phyloP scores from a whole-genome alignment of 495 filamentous ascomycete genomes.

The Penicillium macrosclerotiorum region DNA sequence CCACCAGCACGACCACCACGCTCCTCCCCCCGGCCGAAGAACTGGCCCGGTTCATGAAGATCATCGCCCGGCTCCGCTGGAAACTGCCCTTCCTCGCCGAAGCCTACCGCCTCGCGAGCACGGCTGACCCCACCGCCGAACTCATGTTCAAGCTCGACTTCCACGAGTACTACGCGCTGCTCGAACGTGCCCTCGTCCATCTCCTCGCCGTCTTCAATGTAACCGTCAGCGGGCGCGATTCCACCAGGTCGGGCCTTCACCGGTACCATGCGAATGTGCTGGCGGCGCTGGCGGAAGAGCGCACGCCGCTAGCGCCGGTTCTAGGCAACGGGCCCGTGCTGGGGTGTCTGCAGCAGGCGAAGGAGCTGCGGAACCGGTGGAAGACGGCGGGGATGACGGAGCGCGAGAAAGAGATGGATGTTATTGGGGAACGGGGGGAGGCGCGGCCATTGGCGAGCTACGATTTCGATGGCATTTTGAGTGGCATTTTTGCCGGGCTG shows the following conservation, averaged over 20 bases:
- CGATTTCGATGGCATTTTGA: constrained; percentile 54
- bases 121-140: constrained; percentile 29
- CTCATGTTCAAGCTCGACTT: constrained; percentile 72
- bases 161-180: constrained; percentile 65
- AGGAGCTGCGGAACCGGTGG: constrained; percentile 66
- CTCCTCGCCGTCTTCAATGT: constrained; percentile 58
- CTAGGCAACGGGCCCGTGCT: constrained; percentile 49
- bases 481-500: constrained; percentile 36
- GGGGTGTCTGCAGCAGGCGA: constrained; percentile 53
- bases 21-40: constrained; percentile 38
- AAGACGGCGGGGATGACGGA: constrained; percentile 52
- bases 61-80: constrained; percentile 57
- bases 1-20: constrained; percentile 17
- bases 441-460: constrained; percentile 47
- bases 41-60: constrained; percentile 53
- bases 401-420: constrained; percentile 32
- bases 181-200: constrained; percentile 63
- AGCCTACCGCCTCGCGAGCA: constrained; percentile 49
- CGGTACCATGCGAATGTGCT: constrained; percentile 66
- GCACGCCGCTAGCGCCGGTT: constrained; percentile 49
- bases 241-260: constrained; percentile 34
- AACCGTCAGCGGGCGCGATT: too few relatives aligned
- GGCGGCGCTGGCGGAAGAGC: constrained; percentile 45
- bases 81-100: constrained; percentile 56
- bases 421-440: constrained; percentile 6